Evolutionary conservation across 441 rosid species (phyloP).

Genomic region (Breynia disticha): DNA sequence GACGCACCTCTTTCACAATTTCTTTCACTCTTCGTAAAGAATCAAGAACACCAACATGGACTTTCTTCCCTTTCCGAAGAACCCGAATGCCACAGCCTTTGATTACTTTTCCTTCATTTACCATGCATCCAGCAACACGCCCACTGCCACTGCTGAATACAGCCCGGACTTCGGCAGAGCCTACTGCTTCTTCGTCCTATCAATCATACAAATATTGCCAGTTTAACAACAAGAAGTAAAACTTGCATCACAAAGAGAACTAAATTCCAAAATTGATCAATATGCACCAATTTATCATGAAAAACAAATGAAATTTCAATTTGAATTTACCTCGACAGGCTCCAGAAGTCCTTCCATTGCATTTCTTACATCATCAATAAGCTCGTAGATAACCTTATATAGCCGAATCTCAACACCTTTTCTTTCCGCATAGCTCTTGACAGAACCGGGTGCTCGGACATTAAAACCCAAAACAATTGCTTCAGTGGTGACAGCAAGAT

Average conservation of each 20-base stretch:
- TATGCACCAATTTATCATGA: not conserved
- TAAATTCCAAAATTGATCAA: not conserved
- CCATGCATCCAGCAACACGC: constrained; percentile 98
- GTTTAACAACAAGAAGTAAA: too few relatives aligned
- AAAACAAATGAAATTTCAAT: not conserved
- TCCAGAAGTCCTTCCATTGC: constrained; percentile 99
- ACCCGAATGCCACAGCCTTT: constrained; percentile 85
- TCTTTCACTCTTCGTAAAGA: constrained; percentile 89
- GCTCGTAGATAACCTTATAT: constrained; percentile 90
- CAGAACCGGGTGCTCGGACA: constrained; percentile 67
- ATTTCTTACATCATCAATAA: constrained; percentile 77
- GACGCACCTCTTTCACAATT: constrained; percentile 77
- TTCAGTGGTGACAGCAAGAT: constrained; percentile 82
- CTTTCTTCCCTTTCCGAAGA: constrained; percentile 51
- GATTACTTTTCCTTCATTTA: constrained; percentile 75
- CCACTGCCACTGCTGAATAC: constrained; percentile 96
- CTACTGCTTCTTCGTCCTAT: constrained; percentile 78
- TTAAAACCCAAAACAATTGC: constrained; percentile 81
- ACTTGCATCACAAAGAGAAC: not conserved
- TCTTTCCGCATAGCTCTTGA: constrained; percentile 73
- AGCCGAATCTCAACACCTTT: constrained; percentile 89
- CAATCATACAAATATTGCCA: constrained; percentile 16
- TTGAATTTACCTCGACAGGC: constrained; percentile 61
- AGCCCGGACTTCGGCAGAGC: constrained; percentile 84
- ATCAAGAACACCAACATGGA: constrained; percentile 64